Evolutionary conservation across 148 eudicot species (phyloP), one percentile per base, ranked within the genome.

Genomic region (Rhododendron griersonianum): DNA sequence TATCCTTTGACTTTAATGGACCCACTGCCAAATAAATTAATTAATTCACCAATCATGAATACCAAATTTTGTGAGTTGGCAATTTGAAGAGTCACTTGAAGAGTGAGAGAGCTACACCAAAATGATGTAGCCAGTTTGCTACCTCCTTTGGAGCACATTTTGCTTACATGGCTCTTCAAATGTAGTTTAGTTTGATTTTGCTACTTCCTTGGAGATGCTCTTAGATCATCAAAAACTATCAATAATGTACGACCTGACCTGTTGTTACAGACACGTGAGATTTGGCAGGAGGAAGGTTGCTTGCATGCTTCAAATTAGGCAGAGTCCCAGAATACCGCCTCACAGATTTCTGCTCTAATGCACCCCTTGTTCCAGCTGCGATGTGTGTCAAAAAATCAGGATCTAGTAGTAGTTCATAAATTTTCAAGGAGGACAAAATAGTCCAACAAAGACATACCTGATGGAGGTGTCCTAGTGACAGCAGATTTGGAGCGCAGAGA

Each of bases 401-500:
- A 41, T 35, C 61, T 10, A 50, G 50, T 30, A 84, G 21, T 28
- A 19, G 23, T 30, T 15, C 78, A 44, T 6, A 25, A 37, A 59
- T 41, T 8, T 37, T 44, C 10, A 51, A 80, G 39, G 81, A 67
- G 57, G 39, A 69, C 1, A 23, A 39, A n/a, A 55, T 41, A n/a
- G 9, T 71, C 76, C 28, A 7, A 15, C 51, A 51, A 75, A 84
- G 30, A 28, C 90, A 77, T 18, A 91, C 93, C 90, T 82, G 94
- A 84, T 48, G 93, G 94, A 84, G 95, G 95, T 79, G 94, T 91
- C 83, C 93, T 89, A 81, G 50, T 86, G 25, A 84, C 80, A 81
- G 92, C 85, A 85, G 92, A 71, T 87, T 88, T 93, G 73, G 92
- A 44, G 30, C 92, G 95, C 74, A 92, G 92, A 63, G 93, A 92